These are phyloP conservation scores for Stenocarpella maydis DNA, from an alignment of 2,329 filamentous ascomycete species.

Conservation along the genomic window DNA sequence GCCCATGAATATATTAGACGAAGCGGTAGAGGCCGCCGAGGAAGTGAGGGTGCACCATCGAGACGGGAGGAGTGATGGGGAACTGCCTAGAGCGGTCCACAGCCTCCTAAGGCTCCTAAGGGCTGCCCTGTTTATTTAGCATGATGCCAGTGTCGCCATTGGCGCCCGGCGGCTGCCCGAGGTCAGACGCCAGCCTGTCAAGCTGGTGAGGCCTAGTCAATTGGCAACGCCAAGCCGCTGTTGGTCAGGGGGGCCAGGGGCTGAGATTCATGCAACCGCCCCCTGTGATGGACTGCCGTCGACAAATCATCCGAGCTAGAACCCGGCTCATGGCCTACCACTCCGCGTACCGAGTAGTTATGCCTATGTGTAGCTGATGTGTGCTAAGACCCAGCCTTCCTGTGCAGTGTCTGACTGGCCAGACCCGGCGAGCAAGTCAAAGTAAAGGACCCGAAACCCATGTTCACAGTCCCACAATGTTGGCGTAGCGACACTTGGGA, in stretches of 20 bases:
- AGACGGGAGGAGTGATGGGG: too few relatives aligned
- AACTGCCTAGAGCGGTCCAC: too few relatives aligned
- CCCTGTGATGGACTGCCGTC: background rate
- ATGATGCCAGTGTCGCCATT: background rate
- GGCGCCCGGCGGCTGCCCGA: background rate
- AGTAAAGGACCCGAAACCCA: too few relatives aligned
- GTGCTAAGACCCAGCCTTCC: background rate
- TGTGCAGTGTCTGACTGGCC: background rate
- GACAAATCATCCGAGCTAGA: conserved; percentile 9
- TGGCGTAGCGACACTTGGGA: background rate
- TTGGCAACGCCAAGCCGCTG: conserved; percentile 17
- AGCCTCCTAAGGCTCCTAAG: background rate
- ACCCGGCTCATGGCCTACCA: background rate
- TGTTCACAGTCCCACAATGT: background rate
- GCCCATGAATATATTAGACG: fast-evolving
- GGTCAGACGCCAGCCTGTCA: conserved; percentile 4
- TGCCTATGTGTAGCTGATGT: background rate
- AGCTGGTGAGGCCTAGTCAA: background rate
- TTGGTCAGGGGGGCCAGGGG: conserved; percentile 5
- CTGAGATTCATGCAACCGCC: background rate
- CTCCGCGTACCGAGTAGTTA: too few relatives aligned
- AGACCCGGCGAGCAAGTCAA: background rate
- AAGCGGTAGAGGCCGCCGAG: background rate
- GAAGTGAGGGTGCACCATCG: background rate
- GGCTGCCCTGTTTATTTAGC: background rate